Conservation (phyloP, 192 early-diverging fungal species). For the Backusella tuberculispora region DNA sequence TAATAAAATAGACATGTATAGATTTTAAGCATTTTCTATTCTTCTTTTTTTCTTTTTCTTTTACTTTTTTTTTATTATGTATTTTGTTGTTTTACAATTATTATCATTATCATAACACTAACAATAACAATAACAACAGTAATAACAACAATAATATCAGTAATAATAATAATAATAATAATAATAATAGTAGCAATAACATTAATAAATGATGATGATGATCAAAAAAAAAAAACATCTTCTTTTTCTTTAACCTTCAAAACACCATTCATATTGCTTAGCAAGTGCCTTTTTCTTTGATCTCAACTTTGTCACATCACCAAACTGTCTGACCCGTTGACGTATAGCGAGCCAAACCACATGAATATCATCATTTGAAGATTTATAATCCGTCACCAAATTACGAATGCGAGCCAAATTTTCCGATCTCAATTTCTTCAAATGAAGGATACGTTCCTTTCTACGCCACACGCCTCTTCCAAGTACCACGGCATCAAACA, state of each 20-base stretch:
- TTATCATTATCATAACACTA: too few relatives aligned
- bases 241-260: slow-evolving; percentile 27
- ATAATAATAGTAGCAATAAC: neutral
- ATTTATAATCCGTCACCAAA: slow-evolving; percentile 24
- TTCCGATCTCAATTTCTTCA: slow-evolving; percentile 33
- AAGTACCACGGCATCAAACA: slow-evolving; percentile 47
- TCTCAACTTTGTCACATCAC: slow-evolving; percentile 16
- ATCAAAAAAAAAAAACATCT: neutral
- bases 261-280: slow-evolving; percentile 41
- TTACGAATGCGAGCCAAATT: slow-evolving; percentile 20
- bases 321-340: slow-evolving; percentile 26
- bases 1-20: too few relatives aligned
- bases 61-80: too few relatives aligned
- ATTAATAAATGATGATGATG: neutral
- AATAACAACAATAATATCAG: too few relatives aligned
- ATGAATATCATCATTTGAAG: slow-evolving; percentile 25
- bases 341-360: slow-evolving; percentile 31
- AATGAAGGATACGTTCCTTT: slow-evolving; percentile 34
- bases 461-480: slow-evolving; percentile 46
- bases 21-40: too few relatives aligned
- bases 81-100: too few relatives aligned
- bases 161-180: neutral
- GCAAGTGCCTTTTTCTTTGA: slow-evolving; percentile 19
- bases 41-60: too few relatives aligned
- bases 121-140: too few relatives aligned